Percentiles rank a stretch among this genome's conserved stretches.
These are phyloP conservation scores for Metschnikowia borealis DNA, from an alignment of 805 yeast genomes.

Conservation along the genomic window DNA sequence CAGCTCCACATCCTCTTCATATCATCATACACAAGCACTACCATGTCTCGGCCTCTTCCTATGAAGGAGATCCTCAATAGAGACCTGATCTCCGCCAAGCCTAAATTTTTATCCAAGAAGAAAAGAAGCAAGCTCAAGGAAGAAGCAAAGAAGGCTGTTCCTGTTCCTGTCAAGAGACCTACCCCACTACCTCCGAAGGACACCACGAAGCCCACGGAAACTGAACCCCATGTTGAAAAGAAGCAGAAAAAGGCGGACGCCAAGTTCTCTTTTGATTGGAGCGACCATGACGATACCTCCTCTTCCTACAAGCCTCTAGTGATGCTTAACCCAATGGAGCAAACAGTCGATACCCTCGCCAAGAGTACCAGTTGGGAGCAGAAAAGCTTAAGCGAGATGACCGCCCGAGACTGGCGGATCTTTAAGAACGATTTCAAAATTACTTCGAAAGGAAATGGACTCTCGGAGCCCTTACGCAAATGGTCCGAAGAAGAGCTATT, in stretches of 20 bases:
- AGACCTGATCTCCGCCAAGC: conserved; percentile 8
- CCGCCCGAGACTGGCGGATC: conserved; percentile 84
- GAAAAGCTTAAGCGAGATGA: conserved; percentile 64
- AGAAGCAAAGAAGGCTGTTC: neutral
- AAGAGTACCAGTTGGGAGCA: conserved; percentile 58
- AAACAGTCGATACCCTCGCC: conserved; percentile 15
- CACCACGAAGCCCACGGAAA: neutral
- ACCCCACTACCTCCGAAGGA: neutral
- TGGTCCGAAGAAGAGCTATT: conserved; percentile 70
- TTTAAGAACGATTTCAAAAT: conserved; percentile 76
- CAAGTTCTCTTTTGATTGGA: conserved; percentile 69
- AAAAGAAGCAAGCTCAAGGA: conserved; percentile 6
- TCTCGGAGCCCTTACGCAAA: conserved; percentile 58
- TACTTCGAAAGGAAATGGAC: conserved; percentile 42
- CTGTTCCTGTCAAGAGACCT: neutral
- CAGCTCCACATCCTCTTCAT: too few relatives aligned
- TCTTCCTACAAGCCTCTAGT: conserved; percentile 40
- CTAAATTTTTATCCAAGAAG: conserved; percentile 15
- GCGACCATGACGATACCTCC: conserved; percentile 61
- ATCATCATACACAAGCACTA: neutral
- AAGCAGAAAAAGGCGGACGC: conserved; percentile 5
- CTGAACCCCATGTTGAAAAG: neutral
- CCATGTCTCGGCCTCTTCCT: conserved; percentile 17
- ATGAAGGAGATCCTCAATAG: conserved; percentile 15
- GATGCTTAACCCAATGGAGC: conserved; percentile 13